phyloP scores from a whole-genome alignment of 2,329 filamentous ascomycete species.

The Colletotrichum agaves region DNA sequence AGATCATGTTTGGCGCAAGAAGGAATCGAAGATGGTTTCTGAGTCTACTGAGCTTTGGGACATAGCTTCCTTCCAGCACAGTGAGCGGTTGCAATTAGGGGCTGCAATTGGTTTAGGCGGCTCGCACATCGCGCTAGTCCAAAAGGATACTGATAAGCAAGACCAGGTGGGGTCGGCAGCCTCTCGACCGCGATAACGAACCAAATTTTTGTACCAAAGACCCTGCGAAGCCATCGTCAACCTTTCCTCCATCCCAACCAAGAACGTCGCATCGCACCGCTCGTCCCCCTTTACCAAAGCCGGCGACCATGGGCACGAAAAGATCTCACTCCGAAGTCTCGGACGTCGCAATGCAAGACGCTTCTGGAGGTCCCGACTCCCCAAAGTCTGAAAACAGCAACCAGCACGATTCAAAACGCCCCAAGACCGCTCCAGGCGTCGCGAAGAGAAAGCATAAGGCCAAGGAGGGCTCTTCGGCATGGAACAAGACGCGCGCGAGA shows the following conservation, averaged over 20 bases:
- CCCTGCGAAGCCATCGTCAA: constrained; percentile 17
- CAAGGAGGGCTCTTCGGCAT: constrained; percentile 63
- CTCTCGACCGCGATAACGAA: constrained; percentile 30
- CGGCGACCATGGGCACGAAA: constrained; percentile 44
- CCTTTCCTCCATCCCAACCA: background rate
- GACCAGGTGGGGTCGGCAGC: constrained; percentile 20
- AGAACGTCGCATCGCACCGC: background rate
- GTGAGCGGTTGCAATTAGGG: constrained; percentile 31
- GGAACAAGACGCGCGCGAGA: constrained; percentile 77
- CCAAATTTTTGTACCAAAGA: constrained; percentile 40
- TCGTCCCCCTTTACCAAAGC: background rate
- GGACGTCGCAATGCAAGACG: constrained; percentile 19
- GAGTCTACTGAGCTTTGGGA: constrained; percentile 22
- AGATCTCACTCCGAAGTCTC: constrained; percentile 42
- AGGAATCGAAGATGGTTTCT: background rate
- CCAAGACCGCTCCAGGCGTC: constrained; percentile 42
- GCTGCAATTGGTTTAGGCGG: constrained; percentile 27
- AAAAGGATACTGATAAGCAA: constrained; percentile 22
- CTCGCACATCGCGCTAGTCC: background rate
- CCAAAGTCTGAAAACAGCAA: constrained; percentile 34
- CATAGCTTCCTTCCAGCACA: constrained; percentile 25
- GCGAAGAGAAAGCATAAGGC: constrained; percentile 53
- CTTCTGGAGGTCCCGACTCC: constrained; percentile 29
- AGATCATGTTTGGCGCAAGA: background rate
- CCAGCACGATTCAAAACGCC: constrained; percentile 48